Conservation (phyloP, 495 filamentous ascomycete genomes). For the Talaromyces thailandensis region DNA sequence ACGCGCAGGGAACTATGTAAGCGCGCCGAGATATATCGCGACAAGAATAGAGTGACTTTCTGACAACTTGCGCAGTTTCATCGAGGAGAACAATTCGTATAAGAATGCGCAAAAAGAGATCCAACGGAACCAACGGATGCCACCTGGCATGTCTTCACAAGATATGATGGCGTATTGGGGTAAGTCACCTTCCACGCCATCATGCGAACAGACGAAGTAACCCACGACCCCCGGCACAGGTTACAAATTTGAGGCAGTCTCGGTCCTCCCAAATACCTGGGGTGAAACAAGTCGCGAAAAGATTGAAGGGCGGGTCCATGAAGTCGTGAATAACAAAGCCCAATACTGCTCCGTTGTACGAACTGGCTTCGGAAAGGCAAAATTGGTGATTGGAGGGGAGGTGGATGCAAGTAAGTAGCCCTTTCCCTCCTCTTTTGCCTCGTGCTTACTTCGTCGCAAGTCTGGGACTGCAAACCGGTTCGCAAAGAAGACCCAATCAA, state of each 20-base stretch:
- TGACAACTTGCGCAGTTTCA: constrained; percentile 51
- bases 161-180: constrained; percentile 60
- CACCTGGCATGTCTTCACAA: constrained; percentile 48
- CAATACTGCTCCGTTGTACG: constrained; percentile 92
- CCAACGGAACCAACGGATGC: constrained; percentile 42
- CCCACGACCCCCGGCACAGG: constrained; percentile 37
- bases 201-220: neutral
- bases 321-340: constrained; percentile 73
- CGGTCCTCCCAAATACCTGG: constrained; percentile 65
- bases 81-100: constrained; percentile 78
- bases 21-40: constrained; percentile 13
- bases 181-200: constrained; percentile 13
- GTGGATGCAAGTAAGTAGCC: constrained; percentile 69
- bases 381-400: constrained; percentile 80
- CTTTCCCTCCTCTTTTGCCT: constrained; percentile 2
- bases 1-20: constrained; percentile 67
- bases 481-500: constrained; percentile 59
- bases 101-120: constrained; percentile 46
- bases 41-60: neutral
- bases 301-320: constrained; percentile 65
- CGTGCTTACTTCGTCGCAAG: constrained; percentile 23
- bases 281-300: constrained; percentile 56
- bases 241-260: constrained; percentile 92
- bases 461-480: constrained; percentile 74
- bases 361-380: constrained; percentile 67